These are phyloP conservation scores for Myriosclerotinia scirpicola DNA, from an alignment of 2,329 filamentous ascomycete genomes.

Conservation along the genomic window DNA sequence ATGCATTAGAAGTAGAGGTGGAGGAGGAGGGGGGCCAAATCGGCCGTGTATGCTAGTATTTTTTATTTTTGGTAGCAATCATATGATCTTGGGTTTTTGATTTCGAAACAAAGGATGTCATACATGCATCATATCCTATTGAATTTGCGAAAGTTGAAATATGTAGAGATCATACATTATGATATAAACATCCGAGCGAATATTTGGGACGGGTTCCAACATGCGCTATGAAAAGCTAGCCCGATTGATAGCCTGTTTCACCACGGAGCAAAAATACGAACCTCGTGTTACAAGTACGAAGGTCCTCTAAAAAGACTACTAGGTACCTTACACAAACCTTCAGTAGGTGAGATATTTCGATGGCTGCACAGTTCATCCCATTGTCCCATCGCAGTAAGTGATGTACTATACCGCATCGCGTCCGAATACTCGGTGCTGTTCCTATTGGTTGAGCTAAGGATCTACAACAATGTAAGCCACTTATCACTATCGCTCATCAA, in stretches of 20 bases:
- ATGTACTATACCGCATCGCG: not conserved
- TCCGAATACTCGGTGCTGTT: not conserved
- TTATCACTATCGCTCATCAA: not conserved
- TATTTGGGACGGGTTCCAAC: not conserved
- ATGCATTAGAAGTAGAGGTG: conserved; percentile 41
- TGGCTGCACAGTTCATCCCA: too few species aligned
- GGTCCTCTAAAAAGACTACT: not conserved
- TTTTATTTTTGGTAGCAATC: conserved; percentile 37
- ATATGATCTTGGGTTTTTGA: conserved; percentile 28
- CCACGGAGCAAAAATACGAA: not conserved
- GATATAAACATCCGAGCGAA: not conserved
- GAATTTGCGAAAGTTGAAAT: not conserved
- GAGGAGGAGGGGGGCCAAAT: conserved; percentile 34
- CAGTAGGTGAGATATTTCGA: not conserved
- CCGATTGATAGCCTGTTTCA: not conserved
- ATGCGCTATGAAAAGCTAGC: not conserved
- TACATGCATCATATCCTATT: not conserved
- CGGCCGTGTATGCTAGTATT: conserved; percentile 41
- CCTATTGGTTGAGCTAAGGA: not conserved
- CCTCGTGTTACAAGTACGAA: not conserved
- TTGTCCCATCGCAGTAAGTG: not conserved
- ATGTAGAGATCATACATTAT: not conserved
- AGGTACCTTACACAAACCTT: not conserved
- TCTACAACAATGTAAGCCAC: not conserved
- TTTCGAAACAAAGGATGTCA: conserved; percentile 17